These are phyloP conservation scores for Porpolomopsis calyptriformis DNA, from an alignment of 768 basidiomycete species.

Conservation along the genomic window DNA sequence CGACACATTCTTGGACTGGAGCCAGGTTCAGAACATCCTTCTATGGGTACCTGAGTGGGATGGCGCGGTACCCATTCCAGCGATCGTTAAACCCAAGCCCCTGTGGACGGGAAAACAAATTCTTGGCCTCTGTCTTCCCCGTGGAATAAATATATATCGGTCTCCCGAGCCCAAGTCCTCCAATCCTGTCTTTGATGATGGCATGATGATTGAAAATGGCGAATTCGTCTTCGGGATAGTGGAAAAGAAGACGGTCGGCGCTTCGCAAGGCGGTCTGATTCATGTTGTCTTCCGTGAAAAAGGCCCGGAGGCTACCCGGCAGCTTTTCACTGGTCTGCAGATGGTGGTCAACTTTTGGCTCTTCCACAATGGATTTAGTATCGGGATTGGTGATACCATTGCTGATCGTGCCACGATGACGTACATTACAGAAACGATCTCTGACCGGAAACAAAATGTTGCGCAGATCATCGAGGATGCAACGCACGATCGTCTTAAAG, in stretches of 20 bases:
- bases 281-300: constrained; percentile 98
- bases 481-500: constrained; percentile 76
- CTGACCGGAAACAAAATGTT: constrained; percentile 73
- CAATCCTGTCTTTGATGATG: constrained; percentile 83
- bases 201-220: constrained; percentile 93
- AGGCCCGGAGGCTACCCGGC: constrained; percentile 82
- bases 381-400: constrained; percentile 98
- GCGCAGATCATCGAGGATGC: constrained; percentile 70
- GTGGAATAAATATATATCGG: constrained; percentile 88
- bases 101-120: constrained; percentile 98
- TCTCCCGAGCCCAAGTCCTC: constrained; percentile 68
- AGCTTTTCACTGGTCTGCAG: constrained; percentile 88
- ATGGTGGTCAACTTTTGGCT: constrained; percentile 98
- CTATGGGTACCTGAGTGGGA: constrained; percentile 99
- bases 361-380: constrained; percentile 97
- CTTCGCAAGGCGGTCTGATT: constrained; percentile 86
- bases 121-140: constrained; percentile 82
- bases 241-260: constrained; percentile 98
- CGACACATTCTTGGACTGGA: constrained; percentile 93
- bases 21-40: constrained; percentile 90
- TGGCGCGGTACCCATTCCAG: constrained; percentile 81
- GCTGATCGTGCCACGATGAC: constrained; percentile 85
- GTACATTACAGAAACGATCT: constrained; percentile 74
- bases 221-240: constrained; percentile 92
- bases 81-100: constrained; percentile 93